A percentile compares a stretch with the other conserved stretches of the same genome.
These are phyloP conservation scores for Punctularia strigosozonata DNA, from an alignment of 768 basidiomycete species.

Conservation along the genomic window DNA sequence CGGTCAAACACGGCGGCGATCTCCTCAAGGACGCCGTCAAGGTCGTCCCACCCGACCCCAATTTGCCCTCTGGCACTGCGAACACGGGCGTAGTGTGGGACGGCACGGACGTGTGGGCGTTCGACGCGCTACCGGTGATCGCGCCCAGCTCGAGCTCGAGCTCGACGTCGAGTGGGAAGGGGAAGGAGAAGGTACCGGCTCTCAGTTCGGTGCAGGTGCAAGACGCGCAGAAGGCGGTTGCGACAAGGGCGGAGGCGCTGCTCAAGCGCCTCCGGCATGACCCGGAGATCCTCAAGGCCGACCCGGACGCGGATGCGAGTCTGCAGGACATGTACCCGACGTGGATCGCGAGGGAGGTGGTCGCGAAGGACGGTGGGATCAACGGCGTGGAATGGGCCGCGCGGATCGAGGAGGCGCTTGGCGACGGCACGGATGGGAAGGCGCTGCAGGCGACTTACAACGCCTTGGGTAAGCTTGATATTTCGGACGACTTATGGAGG, in stretches of 20 bases:
- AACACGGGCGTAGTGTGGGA: constrained; percentile 57
- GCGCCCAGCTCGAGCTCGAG: constrained; percentile 32
- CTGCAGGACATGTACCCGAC: constrained; percentile 39
- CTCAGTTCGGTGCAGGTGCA: constrained; percentile 14
- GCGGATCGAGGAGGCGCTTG: constrained; percentile 34
- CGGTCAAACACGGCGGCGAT: constrained; percentile 44
- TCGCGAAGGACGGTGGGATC: constrained; percentile 43
- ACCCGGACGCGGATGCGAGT: constrained; percentile 57
- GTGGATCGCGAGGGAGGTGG: constrained; percentile 46
- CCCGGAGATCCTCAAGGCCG: constrained; percentile 60
- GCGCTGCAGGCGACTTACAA: constrained; percentile 42
- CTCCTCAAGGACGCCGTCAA: constrained; percentile 77
- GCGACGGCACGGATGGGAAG: constrained; percentile 38
- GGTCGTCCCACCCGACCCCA: constrained; percentile 74
- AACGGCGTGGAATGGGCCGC: constrained; percentile 45
- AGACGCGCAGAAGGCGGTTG: constrained; percentile 41
- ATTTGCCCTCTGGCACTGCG: constrained; percentile 10
- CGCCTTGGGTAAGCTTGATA: constrained; percentile 38
- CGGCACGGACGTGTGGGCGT: constrained; percentile 81
- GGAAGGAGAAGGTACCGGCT: constrained; percentile 23
- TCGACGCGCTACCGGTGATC: no score
- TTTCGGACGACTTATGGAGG: not conserved
- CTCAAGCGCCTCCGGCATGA: constrained; percentile 64
- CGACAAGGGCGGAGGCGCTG: constrained; percentile 68
- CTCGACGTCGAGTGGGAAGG: constrained; percentile 18